Conservation (phyloP, 2,329 filamentous ascomycete genomes). For the Penicillium rolfsii region DNA sequence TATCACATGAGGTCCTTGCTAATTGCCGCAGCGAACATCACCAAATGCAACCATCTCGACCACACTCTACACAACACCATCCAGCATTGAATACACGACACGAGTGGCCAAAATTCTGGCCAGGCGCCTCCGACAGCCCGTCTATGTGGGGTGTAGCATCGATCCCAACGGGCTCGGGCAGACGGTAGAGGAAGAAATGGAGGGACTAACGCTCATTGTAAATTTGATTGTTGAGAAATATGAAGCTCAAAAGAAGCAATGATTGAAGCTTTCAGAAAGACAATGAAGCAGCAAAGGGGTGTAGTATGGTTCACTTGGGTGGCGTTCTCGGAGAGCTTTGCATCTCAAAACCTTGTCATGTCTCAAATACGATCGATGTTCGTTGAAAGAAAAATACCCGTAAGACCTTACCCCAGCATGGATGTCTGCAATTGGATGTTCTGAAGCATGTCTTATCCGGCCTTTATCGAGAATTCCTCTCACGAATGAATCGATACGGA, state of each 20-base stretch:
- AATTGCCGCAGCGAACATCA: slow-evolving; percentile 42
- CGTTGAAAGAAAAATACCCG: neutral
- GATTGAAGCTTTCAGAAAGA: neutral
- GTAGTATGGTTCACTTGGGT: neutral
- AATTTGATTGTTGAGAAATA: slow-evolving; percentile 64
- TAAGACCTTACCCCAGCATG: neutral
- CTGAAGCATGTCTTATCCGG: neutral
- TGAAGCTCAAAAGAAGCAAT: slow-evolving; percentile 16
- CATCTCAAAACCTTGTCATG: neutral
- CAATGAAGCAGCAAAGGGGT: too few relatives aligned
- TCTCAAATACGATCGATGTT: neutral
- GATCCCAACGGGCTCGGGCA: slow-evolving; percentile 76
- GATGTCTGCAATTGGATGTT: too few relatives aligned
- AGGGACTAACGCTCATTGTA: slow-evolving; percentile 75
- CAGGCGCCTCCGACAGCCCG: slow-evolving; percentile 70
- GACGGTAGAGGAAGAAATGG: slow-evolving; percentile 91
- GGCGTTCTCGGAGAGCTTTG: neutral
- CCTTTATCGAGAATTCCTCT: neutral
- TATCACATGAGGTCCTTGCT: slow-evolving; percentile 7
- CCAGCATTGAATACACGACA: slow-evolving; percentile 82
- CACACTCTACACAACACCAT: slow-evolving; percentile 71
- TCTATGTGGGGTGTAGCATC: slow-evolving; percentile 90
- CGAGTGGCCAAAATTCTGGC: slow-evolving; percentile 82
- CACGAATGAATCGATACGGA: neutral
- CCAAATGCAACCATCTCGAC: slow-evolving; percentile 68